phyloP scores from a whole-genome alignment of 2,329 filamentous ascomycete species.

The Epichloe gansuensis region DNA sequence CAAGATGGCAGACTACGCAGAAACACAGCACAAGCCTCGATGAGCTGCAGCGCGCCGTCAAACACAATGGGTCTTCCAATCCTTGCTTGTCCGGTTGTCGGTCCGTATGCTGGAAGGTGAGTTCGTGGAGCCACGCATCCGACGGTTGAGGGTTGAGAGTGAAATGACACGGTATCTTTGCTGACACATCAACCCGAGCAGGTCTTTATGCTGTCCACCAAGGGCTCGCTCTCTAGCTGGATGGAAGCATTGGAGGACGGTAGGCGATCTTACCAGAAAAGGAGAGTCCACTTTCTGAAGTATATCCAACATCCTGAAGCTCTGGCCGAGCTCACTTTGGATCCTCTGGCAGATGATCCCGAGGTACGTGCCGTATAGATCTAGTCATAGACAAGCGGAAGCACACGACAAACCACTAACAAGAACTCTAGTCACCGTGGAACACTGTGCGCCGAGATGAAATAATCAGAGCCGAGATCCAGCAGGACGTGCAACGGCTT shows the following conservation, averaged over 20 bases:
- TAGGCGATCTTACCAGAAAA: conserved; percentile 59
- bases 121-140: neutral
- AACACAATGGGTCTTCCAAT: conserved; percentile 42
- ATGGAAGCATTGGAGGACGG: conserved; percentile 50
- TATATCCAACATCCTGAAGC: conserved; percentile 78
- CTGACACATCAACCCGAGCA: conserved; percentile 21
- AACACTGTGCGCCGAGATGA: conserved; percentile 77
- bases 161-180: neutral
- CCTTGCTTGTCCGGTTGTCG: conserved; percentile 62
- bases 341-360: conserved; percentile 75
- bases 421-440: conserved; percentile 63
- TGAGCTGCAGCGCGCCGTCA: conserved; percentile 53
- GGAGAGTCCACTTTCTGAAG: conserved; percentile 62
- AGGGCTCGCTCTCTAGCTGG: conserved; percentile 55
- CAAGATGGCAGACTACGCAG: conserved; percentile 55
- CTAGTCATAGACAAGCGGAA: neutral
- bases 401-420: neutral
- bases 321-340: conserved; percentile 53
- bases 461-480: conserved; percentile 71
- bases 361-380: conserved; percentile 28
- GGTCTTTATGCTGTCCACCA: conserved; percentile 71
- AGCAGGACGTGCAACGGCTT: conserved; percentile 87
- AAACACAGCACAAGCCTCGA: conserved; percentile 41
- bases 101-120: conserved; percentile 85
- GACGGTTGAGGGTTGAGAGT: neutral